Percentiles rank a stretch among this genome's conserved stretches.
Evolutionary conservation across 805 yeast genomes (phyloP).

Genomic region (Candida oleophila): DNA sequence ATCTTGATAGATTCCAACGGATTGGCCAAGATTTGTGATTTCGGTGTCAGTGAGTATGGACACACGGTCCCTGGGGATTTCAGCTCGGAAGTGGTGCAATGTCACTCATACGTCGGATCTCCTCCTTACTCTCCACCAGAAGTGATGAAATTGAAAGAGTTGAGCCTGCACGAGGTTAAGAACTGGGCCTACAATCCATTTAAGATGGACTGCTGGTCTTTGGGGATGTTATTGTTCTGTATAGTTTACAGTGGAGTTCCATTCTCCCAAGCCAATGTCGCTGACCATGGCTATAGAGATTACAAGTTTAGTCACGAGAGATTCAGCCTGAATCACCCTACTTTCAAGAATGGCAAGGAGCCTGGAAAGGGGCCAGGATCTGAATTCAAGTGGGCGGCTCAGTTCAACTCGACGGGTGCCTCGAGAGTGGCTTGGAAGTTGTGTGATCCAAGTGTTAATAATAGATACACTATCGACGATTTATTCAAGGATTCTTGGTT

Average conservation of each 20-base stretch:
- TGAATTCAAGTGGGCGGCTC: slow-evolving; percentile 69
- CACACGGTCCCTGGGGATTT: slow-evolving; percentile 54
- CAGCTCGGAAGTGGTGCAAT: slow-evolving; percentile 34
- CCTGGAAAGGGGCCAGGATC: slow-evolving; percentile 61
- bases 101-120: slow-evolving; percentile 64
- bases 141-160: slow-evolving; percentile 51
- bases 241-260: slow-evolving; percentile 60
- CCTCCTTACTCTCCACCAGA: slow-evolving; percentile 85
- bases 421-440: slow-evolving; percentile 74
- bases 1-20: slow-evolving; percentile 60
- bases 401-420: slow-evolving; percentile 55
- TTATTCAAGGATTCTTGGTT: slow-evolving; percentile 69
- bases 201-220: slow-evolving; percentile 69
- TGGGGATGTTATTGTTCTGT: slow-evolving; percentile 67
- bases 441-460: slow-evolving; percentile 57
- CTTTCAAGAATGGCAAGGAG: slow-evolving; percentile 47
- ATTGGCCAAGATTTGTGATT: slow-evolving; percentile 67
- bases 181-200: slow-evolving; percentile 58
- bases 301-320: slow-evolving; percentile 50
- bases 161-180: slow-evolving; percentile 29
- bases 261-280: slow-evolving; percentile 51
- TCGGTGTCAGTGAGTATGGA: slow-evolving; percentile 71
- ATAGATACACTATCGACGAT: slow-evolving; percentile 54
- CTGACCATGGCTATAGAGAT: slow-evolving; percentile 53
- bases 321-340: slow-evolving; percentile 40